Percentiles rank a stretch among this genome's conserved stretches.
Evolutionary conservation across 176 grass and related monocot genomes (phyloP).

Genomic region (Avena insularis): DNA sequence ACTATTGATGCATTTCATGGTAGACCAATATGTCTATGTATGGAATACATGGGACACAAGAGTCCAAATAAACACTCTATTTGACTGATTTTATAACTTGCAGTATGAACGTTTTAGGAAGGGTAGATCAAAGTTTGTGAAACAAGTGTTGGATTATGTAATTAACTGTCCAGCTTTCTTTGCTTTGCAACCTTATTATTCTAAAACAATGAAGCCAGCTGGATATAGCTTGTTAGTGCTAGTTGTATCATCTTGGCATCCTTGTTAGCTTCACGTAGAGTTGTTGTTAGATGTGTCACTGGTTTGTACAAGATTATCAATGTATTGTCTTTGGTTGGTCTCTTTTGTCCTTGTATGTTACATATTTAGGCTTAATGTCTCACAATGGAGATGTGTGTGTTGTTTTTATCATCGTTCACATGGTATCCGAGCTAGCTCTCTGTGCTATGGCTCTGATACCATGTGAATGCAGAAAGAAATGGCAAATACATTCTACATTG

Average conservation of each 20-base stretch:
- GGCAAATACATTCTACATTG: background rate
- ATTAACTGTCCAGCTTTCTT: too few relatives aligned
- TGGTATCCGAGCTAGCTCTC: background rate
- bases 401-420: background rate
- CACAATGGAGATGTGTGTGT: background rate
- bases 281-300: background rate
- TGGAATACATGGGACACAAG: background rate
- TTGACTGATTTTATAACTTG: background rate
- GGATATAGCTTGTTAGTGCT: too few relatives aligned
- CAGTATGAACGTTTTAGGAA: background rate
- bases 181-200: background rate
- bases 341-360: background rate
- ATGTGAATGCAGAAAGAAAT: background rate
- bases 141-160: too few relatives aligned
- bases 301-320: background rate
- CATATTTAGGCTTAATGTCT: background rate
- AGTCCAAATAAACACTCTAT: conserved; percentile 1
- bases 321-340: background rate
- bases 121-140: too few relatives aligned
- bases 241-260: background rate
- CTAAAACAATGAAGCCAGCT: too few relatives aligned
- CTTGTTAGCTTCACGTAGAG: background rate
- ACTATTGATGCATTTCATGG: background rate
- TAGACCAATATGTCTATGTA: background rate
- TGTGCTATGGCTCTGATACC: background rate